Evolutionary conservation across 2,329 filamentous ascomycete genomes (phyloP), one percentile per base, ranked within the genome.

Genomic region (Pseudogymnoascus sp.): DNA sequence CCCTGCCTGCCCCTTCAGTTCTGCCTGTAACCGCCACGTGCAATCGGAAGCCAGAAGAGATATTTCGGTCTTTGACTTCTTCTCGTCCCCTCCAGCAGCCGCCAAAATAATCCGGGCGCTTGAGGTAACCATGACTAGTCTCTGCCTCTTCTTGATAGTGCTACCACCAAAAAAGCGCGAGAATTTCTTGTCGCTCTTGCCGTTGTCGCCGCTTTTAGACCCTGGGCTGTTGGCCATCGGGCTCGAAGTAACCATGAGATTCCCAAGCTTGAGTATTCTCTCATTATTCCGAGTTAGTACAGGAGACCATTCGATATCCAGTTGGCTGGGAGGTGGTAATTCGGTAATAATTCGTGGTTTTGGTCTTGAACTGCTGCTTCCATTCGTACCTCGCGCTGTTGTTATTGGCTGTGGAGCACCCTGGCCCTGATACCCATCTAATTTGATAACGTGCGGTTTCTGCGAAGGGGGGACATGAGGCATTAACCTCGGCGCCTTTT

Each of bases 271-370:
- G 67, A 99, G 76, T 69, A 99, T 99, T 36, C 95, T 86, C 76
- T 99, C 95, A 72, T 97, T 97, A 65, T 86, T 88, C 71, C 88
- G 87, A 9, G 90, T 97, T 63, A 99, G 79, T 4, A 99, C 93
- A 0, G 95, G 95, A 0, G 93, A 97, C 95, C 95, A 99, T 76
- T 99, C 95, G 64, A 99, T 96, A 72, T 99, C 95, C 26, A 99
- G 80, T 74, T 97, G 95, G 61, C 90, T 96, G 0, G 95, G 95
- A n/a, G 95, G 93, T 15, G 95, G 92, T 9, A 99, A 82, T 75
- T 99, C 95, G 0, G 95, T 97, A 65, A 99, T 96, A 65, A 97
- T 87, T 66, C 92, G 83, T 1, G 90, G 83, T 33, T 92, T 89
- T 9, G 85, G 82, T 63, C 91, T 80, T 65, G 67, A 74, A 68